Conservation (phyloP, 352 stramenopile species). For the Pythium guiyangense region DNA sequence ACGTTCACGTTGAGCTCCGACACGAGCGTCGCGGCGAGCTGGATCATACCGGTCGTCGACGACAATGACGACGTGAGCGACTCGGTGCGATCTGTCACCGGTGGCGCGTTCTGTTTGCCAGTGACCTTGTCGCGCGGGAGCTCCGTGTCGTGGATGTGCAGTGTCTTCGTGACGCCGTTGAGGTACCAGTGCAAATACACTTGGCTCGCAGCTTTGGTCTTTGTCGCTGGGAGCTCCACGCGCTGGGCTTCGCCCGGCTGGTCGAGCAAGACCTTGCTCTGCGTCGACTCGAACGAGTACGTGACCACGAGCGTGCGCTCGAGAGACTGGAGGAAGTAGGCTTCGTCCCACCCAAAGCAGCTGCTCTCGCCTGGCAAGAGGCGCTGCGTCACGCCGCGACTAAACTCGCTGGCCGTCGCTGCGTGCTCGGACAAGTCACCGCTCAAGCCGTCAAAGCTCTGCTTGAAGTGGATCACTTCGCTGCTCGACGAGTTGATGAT, state of each 20-base stretch:
- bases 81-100: slow-evolving; percentile 3
- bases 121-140: slow-evolving; percentile 63
- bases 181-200: slow-evolving; percentile 82
- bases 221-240: slow-evolving; percentile 51
- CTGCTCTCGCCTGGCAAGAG: slow-evolving; percentile 62
- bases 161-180: slow-evolving; percentile 76
- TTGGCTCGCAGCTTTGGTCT: slow-evolving; percentile 14
- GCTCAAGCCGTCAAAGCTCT: slow-evolving; percentile 58
- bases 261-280: slow-evolving; percentile 66
- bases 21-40: slow-evolving; percentile 24
- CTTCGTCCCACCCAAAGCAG: slow-evolving; percentile 86
- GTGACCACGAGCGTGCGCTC: slow-evolving; percentile 60
- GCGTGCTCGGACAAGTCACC: slow-evolving; percentile 44
- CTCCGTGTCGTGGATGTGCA: slow-evolving; percentile 67
- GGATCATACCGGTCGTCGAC: slow-evolving; percentile 7
- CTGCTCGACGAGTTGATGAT: slow-evolving; percentile 70
- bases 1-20: slow-evolving; percentile 56
- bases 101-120: slow-evolving; percentile 31
- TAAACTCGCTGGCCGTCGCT: slow-evolving; percentile 30
- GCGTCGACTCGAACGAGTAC: slow-evolving; percentile 37
- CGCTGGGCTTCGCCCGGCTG: slow-evolving; percentile 60
- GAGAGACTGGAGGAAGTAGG: slow-evolving; percentile 64
- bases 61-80: neutral
- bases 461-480: slow-evolving; percentile 79
- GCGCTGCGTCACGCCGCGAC: slow-evolving; percentile 62